Evolutionary conservation across 805 yeast genomes (phyloP), one percentile per base, ranked within the genome.

Genomic region (Wickerhamomyces bovis): DNA sequence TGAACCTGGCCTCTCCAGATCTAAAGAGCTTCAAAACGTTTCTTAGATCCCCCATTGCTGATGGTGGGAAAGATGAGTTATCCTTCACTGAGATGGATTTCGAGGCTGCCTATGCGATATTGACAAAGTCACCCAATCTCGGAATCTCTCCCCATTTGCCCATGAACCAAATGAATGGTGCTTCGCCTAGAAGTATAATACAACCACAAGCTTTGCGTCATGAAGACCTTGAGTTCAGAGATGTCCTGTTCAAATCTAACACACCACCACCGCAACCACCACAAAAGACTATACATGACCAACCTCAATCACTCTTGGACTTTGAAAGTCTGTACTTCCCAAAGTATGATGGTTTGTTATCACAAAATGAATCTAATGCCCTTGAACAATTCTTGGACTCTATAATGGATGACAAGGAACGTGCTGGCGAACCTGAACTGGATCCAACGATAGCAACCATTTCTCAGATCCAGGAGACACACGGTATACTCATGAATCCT

Each of bases 311-410:
- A 10, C 16, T 48, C 18, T 39, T 46, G 19, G 54, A 52, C 21
- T 41, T 56, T 11, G 62, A 55, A 13, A 42, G 50, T 6, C 39
- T 52, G 12, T 49, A 52, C 28, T 51, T 53, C 40, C 49, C 56
- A 1, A 48, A 54, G 31, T 44, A 49, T 38, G 53, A 55, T 18
- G 59, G 56, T 23, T 47, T 61, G 9, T 44, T 61, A 10, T 57
- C 63, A 2, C 58, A 46, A 4, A 55, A 59, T 49, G 64, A 61
- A 40, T 44, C 58, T 3, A 55, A 49, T 22, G 64, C 63, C 0
- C 38, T 61, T 20, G 64, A 61, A 38, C 55, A 57, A 23, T 59
- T 61, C 38, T 50, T 61, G 20, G 64, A 61, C 41, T 55, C 62
- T 42, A 59, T 61, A 22, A 58, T 61, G 19, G 60, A 59, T 39